phyloP scores from a whole-genome alignment of 2,329 filamentous ascomycete species.

The Trichoderma guizhouense region DNA sequence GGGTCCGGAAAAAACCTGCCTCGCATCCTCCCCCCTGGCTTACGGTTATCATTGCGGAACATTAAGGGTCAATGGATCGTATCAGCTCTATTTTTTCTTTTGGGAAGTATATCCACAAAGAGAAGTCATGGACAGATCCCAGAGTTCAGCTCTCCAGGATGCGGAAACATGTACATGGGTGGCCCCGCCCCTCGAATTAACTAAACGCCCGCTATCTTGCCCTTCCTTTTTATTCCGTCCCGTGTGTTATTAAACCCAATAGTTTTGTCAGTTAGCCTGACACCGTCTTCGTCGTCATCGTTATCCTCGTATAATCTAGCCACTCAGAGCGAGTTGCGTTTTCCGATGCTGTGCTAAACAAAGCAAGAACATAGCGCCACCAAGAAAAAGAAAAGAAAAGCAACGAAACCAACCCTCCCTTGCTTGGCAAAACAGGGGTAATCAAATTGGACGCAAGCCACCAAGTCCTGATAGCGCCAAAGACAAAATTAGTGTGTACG shows the following conservation, averaged over 20 bases:
- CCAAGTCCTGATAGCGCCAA: neutral
- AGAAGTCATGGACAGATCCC: neutral
- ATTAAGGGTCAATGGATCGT: neutral
- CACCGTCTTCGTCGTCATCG: slow-evolving; percentile 1
- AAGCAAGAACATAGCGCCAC: neutral
- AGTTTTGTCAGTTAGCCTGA: neutral
- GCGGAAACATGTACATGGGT: neutral
- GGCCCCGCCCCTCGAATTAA: neutral
- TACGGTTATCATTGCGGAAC: neutral
- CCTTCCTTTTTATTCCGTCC: neutral
- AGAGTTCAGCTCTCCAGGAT: slow-evolving; percentile 14
- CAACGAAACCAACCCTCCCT: neutral
- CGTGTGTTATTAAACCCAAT: neutral
- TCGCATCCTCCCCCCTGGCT: neutral
- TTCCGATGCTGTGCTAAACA: neutral
- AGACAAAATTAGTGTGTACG: neutral
- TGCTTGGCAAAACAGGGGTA: neutral
- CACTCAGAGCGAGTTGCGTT: neutral
- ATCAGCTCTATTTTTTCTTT: neutral
- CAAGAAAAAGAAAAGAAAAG: neutral
- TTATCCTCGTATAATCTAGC: slow-evolving; percentile 11
- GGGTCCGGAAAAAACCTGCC: neutral
- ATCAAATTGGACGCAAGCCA: neutral
- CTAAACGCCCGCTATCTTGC: slow-evolving; percentile 4
- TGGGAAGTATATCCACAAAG: neutral